These are phyloP conservation scores for Zizania palustris DNA, from an alignment of 202 grass and related monocot species.

Conservation along the genomic window DNA sequence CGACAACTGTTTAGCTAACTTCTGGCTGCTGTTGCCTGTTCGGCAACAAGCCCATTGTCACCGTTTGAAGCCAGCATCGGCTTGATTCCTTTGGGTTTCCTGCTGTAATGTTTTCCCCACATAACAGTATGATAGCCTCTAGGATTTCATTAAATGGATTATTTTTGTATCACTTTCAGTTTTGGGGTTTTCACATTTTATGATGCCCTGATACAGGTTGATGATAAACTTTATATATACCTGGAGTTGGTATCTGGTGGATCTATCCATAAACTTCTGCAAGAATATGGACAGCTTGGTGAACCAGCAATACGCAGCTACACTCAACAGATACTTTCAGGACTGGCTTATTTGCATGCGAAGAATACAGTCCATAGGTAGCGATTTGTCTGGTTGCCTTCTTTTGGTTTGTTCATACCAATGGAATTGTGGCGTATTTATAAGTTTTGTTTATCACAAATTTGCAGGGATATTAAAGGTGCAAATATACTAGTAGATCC, in stretches of 20 bases:
- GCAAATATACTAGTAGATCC: conserved; percentile 99
- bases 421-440: conserved; percentile 31
- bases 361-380: conserved; percentile 98
- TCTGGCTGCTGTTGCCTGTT: no score
- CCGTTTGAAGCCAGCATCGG: no score
- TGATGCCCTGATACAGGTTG: conserved; percentile 62
- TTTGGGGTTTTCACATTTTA: conserved; percentile 34
- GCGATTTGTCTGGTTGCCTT: conserved; percentile 23
- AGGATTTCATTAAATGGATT: conserved; percentile 18
- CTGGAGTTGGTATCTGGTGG: conserved; percentile 99
- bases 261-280: conserved; percentile 98
- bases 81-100: no score
- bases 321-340: conserved; percentile 97
- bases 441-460: conserved; percentile 32
- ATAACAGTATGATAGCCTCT: conserved; percentile 7
- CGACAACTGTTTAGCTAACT: no score
- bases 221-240: conserved; percentile 95
- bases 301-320: conserved; percentile 97
- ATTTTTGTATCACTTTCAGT: conserved; percentile 13
- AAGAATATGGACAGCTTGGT: conserved; percentile 95
- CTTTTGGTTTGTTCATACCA: conserved; percentile 19
- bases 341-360: conserved; percentile 91
- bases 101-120: no score
- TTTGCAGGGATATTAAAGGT: conserved; percentile 95
- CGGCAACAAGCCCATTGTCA: no score